Conservation (phyloP, 2,329 filamentous ascomycete genomes). For the Aspergillus aculeatus region DNA sequence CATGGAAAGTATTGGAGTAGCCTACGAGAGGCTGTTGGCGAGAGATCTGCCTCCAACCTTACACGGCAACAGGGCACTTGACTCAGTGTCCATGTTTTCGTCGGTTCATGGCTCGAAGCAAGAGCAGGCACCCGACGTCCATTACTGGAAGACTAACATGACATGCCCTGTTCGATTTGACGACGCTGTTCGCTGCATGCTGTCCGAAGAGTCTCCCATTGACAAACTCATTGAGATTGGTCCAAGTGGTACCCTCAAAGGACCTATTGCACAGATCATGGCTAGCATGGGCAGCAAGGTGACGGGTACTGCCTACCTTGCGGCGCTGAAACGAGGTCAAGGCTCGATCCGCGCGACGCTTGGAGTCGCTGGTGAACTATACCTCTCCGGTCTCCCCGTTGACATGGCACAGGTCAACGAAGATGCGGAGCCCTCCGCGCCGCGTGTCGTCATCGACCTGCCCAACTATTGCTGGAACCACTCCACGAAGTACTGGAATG, state of each 20-base stretch:
- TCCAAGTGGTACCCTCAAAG: conserved; percentile 5
- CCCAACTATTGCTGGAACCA: conserved; percentile 32
- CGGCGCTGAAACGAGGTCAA: conserved; percentile 26
- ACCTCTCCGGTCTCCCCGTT: neutral
- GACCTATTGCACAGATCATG: conserved; percentile 8
- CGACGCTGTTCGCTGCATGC: neutral
- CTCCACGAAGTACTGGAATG: conserved; percentile 24
- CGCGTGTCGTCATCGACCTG: conserved; percentile 17
- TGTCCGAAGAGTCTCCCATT: neutral
- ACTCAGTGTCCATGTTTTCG: neutral
- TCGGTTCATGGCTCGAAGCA: neutral
- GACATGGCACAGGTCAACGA: conserved; percentile 3
- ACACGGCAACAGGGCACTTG: neutral
- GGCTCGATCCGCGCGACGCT: conserved; percentile 23
- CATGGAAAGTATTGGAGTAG: conserved; percentile 23
- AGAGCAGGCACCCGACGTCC: neutral
- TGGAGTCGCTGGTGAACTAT: conserved; percentile 5
- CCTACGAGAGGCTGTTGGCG: conserved; percentile 17
- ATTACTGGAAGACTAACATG: conserved; percentile 15
- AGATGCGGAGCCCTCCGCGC: neutral
- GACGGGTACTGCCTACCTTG: conserved; percentile 19
- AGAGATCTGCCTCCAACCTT: neutral
- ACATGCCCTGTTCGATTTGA: conserved; percentile 7
- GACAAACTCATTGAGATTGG: conserved; percentile 14
- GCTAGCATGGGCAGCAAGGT: neutral